Evolutionary conservation across 371 early-diverging fungal genomes (phyloP).

Genomic region (Zychaea mexicana): DNA sequence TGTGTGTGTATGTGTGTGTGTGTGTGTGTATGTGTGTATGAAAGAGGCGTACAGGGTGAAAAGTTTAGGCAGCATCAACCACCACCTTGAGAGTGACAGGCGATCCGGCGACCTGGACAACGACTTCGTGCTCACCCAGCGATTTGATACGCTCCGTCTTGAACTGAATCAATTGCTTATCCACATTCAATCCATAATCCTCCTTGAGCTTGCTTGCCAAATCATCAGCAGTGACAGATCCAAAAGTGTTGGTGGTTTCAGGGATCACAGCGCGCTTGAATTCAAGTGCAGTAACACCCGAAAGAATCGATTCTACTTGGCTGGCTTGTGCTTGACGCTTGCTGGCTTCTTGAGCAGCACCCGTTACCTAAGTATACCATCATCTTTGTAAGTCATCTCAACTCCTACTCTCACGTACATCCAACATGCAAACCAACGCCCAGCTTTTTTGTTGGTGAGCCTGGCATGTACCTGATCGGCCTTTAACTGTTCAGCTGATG

Average conservation of each 20-base stretch:
- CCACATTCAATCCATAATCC: slow-evolving; percentile 34
- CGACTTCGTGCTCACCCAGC: slow-evolving; percentile 35
- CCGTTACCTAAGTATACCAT: neutral
- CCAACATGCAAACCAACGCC: neutral
- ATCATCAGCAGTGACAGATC: slow-evolving; percentile 56
- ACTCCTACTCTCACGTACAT: too few species aligned
- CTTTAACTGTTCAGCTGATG: slow-evolving; percentile 5
- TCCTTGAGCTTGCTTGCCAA: slow-evolving; percentile 39
- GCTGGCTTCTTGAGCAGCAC: neutral
- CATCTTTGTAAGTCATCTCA: too few species aligned
- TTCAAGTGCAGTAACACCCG: slow-evolving; percentile 3
- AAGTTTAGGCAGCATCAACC: slow-evolving; percentile 8
- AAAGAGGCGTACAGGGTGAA: too few species aligned
- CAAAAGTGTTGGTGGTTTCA: slow-evolving; percentile 44
- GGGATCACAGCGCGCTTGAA: slow-evolving; percentile 50
- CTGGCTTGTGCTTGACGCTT: slow-evolving; percentile 8
- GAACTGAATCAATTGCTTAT: slow-evolving; percentile 40
- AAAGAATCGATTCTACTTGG: neutral
- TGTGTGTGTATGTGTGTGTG: too few species aligned
- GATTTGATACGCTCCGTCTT: slow-evolving; percentile 47
- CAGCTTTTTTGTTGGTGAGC: neutral
- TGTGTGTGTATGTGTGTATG: too few species aligned
- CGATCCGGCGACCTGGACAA: slow-evolving; percentile 1
- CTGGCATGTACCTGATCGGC: neutral
- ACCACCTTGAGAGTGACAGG: slow-evolving; percentile 7